Base-by-base conservation (phyloP, 495 filamentous ascomycete species). In the Aspergillus affinis region DNA sequence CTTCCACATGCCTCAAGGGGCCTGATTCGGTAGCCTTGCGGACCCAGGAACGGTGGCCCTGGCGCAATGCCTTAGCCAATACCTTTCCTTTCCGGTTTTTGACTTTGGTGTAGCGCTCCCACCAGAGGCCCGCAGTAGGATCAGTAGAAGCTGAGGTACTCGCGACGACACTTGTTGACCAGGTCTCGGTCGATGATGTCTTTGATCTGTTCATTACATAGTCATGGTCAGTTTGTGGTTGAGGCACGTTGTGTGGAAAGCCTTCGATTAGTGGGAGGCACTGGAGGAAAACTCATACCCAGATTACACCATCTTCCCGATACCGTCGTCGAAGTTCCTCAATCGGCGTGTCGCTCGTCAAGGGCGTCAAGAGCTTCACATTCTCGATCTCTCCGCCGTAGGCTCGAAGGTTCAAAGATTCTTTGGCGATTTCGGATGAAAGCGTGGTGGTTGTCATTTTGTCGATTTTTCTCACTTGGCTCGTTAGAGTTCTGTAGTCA, bases 101-200 rank as follows among this genome's bases (percentile, higher is more conserved):
- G n/a, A n/a, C n/a, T n/a, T n/a, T n/a, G n/a, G n/a, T n/a, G n/a
- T n/a, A n/a, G n/a, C n/a, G n/a, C n/a, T n/a, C n/a, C n/a, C n/a
- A n/a, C n/a, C n/a, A n/a, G n/a, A n/a, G n/a, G n/a, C n/a, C n/a
- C n/a, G n/a, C n/a, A n/a, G n/a, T n/a, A n/a, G n/a, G n/a, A n/a
- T n/a, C n/a, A n/a, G n/a, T n/a, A n/a, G n/a, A n/a, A n/a, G n/a
- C n/a, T n/a, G 23, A 26, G 23, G 23, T 26, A 26, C 62, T 72
- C 57, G 58, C 77, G 68, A 21, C 82, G 70, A 21, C 77, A 76
- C 48, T 73, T 71, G 26, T 80, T 61, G 12, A 84, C 78, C 57
- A 79, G 74, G 8, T 65, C 65, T 6, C 75, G 75, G 0, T 80
- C 78, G 32, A 84, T 57, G 5, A 83, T 61, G 23, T 72, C 69